Base-by-base conservation (phyloP, 2,329 filamentous ascomycete genomes). In the Drechslerella stenobrocha region DNA sequence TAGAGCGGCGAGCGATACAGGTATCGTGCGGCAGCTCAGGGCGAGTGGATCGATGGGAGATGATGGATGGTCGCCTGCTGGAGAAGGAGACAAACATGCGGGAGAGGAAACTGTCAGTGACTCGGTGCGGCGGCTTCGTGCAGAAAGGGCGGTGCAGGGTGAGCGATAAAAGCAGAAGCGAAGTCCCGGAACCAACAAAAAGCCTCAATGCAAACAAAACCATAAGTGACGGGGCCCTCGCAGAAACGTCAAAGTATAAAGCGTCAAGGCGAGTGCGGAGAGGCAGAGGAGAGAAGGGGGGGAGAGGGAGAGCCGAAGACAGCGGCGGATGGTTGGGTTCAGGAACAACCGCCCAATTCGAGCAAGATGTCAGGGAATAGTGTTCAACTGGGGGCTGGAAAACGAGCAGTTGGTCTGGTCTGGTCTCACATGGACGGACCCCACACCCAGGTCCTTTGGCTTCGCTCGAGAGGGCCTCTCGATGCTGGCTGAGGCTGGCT, bases 361-460 rank as follows among this genome's bases (percentile, higher is more conserved):
- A 58, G 46, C 28, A 35, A 51, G 47, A 50, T 37, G 53, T 40
- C 51, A 64, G 51, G 59, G 59, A 64, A 64, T 57, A n/a, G 22
- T 42, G 37, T 42, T 32, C 48, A 50, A 60, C 53, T 60, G 55
- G 63, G 55, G 63, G 63, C 63, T 67, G 63, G 63, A 60, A 47
- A 51, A 45, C n/a, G 51, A 35, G 18, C 32, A 52, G 34, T 34
- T 30, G 37, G 48, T 47, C 44, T 47, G 23, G 26, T 30, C 34
- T 55, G 48, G 55, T 56, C 55, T 60, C 55, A 60, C 55, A 67
- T 67, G 63, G 50, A 66, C 55, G 61, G 61, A 66, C 61, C 61
- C 61, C 61, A 66, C 61, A 53, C 61, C 58, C 51, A 26, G 42
- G 61, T 28, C 50, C 57, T 53, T 47, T 53, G 24, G 48, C 23